Evolutionary conservation across 2,329 filamentous ascomycete species (phyloP).

Genomic region (Penicillium concentricum): DNA sequence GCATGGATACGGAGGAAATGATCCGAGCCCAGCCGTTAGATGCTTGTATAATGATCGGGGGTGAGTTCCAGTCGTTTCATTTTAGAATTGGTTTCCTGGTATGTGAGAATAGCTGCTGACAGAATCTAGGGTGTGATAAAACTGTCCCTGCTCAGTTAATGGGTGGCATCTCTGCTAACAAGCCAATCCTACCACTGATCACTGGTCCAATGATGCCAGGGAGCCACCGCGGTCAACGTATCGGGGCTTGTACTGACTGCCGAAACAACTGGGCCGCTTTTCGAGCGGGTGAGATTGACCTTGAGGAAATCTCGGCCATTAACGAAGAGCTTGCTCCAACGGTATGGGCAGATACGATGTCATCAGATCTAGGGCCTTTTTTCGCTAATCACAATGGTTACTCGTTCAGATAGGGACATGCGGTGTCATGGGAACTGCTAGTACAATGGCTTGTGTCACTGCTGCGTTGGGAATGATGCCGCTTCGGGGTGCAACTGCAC

Average conservation of each 20-base stretch:
- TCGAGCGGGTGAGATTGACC: conserved; percentile 63
- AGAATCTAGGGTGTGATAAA: conserved; percentile 65
- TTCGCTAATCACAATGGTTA: neutral
- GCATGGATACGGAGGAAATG: conserved; percentile 80
- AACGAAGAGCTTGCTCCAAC: conserved; percentile 74
- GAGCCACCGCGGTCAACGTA: conserved; percentile 60
- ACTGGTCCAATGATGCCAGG: conserved; percentile 77
- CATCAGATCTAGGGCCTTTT: neutral
- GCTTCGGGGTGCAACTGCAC: conserved; percentile 52
- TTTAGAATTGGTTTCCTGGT: neutral
- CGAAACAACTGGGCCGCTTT: conserved; percentile 71
- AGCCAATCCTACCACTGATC: conserved; percentile 66
- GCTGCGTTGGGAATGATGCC: conserved; percentile 56
- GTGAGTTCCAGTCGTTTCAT: conserved; percentile 36
- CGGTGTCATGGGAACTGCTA: conserved; percentile 59
- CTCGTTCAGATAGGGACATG: conserved; percentile 48
- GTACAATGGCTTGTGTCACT: conserved; percentile 57
- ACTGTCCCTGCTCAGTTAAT: conserved; percentile 72
- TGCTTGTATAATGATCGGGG: conserved; percentile 66
- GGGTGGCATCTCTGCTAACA: conserved; percentile 73
- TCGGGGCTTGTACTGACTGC: conserved; percentile 74
- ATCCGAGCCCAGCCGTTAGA: conserved; percentile 69
- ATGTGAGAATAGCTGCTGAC: neutral
- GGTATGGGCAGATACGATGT: conserved; percentile 40
- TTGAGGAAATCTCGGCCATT: conserved; percentile 68